Evolutionary conservation across 1,284 basidiomycete genomes (phyloP), one percentile per base, ranked within the genome.

Genomic region (Fomitopsis schrenkii): DNA sequence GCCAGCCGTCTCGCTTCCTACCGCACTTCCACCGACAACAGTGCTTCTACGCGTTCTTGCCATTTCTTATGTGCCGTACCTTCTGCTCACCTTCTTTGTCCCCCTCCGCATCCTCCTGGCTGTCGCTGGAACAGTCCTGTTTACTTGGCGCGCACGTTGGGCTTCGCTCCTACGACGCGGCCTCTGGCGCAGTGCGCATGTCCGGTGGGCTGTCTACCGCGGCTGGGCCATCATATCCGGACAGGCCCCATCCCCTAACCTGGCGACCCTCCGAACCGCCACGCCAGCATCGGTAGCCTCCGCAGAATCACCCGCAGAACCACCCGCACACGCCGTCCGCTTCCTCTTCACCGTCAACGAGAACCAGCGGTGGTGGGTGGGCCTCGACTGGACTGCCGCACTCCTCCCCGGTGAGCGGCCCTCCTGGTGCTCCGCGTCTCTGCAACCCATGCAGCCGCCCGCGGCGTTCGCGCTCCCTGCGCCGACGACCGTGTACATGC

Each of bases 361-460:
- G 75, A 98, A 97, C 74, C 95, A 98, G 77, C 84, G 95, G 5
- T 98, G 95, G 96, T 93, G 91, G 91, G 83, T 93, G 80, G 90
- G 88, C 2, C 80, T 93, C 45, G 91, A 98, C 76, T 98, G 94
- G 93, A 97, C 95, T 0, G 91, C 93, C 2, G 94, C 95, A 0
- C 83, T 98, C 6, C 82, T 98, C 5, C 95, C 95, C 0, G 86
- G 87, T 45, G 95, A 98, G 72, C 86, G 95, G 0, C 93, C 95
- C 0, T 91, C 91, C 3, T 98, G 95, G 95, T 93, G 86, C 70
- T 83, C 86, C 6, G 73, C 80, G 3, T 71, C 82, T 3, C 82
- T 84, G 19, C 78, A 79, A 2, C 83, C 87, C 28, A 77, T 88
- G 4, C 79, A 84, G 0, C 89, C 90, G 0, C 90, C 90, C 0